Base-by-base conservation (phyloP, 176 grass and related monocot species). In the Lolium multiflorum region DNA sequence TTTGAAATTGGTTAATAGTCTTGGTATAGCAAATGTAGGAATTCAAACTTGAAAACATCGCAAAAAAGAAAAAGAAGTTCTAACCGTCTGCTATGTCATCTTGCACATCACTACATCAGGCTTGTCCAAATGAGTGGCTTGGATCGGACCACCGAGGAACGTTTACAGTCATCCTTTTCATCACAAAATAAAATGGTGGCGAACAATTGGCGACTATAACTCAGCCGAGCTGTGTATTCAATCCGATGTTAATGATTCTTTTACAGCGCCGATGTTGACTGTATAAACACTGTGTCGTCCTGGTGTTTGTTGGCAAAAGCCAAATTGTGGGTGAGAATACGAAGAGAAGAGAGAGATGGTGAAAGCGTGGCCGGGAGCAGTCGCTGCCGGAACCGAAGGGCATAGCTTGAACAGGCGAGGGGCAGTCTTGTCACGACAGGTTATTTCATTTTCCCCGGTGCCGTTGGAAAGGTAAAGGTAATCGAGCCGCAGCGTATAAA, bases 361-460 rank as follows among this genome's bases (percentile, higher is more conserved):
- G 1, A 31, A 39, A 52, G 3, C 47, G n/a, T 6, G 21, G 84
- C 31, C 31, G 3, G 0, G 31, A 35, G 31, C 31, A 35, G 31
- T 35, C 31, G 31, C 31, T 35, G 31, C 31, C 31, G 31, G 31
- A 2, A 35, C 31, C 31, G 31, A 3, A 35, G 31, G 31, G 28
- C 28, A 31, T 31, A 31, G 28, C 28, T 3, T 35, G 31, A 35
- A 35, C 31, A 35, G 31, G 31, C 31, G 31, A n/a, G 5, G 78
- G 85, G 67, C 5, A 87, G 35, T 52, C 80, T 10, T 1, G 85
- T 81, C 56, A 55, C 7, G 3, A 9, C 1, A 76, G 73, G 14
- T 12, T 44, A n/a, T 35, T 38, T 25, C 31, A 35, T 2, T 5
- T 38, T 31, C 9, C 11, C 9, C 14, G 24, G 61, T 64, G 4